These are phyloP conservation scores for Elasticomyces elasticus DNA, from an alignment of 495 filamentous ascomycete species.

Conservation along the genomic window DNA sequence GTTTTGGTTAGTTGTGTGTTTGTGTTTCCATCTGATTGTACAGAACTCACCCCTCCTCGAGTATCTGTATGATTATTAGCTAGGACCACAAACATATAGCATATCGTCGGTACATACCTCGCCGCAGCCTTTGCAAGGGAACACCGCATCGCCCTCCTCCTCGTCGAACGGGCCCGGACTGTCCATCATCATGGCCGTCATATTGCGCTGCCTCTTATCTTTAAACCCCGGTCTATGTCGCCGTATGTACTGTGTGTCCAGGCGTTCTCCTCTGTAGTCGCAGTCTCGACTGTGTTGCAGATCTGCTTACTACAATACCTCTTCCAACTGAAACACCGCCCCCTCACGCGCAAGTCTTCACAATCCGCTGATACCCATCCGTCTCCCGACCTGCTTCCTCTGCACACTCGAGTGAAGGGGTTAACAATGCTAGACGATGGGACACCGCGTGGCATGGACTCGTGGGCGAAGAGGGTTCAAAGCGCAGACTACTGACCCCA, in stretches of 20 bases:
- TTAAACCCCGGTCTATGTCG: neutral
- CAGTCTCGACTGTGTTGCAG: too few species aligned
- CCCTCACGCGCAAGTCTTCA: too few species aligned
- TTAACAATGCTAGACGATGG: too few species aligned
- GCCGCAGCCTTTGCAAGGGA: conserved; percentile 95
- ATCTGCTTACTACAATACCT: too few species aligned
- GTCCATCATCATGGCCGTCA: conserved; percentile 35
- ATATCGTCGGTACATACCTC: conserved; percentile 50
- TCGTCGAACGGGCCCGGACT: conserved; percentile 61
- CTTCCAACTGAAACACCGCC: too few species aligned
- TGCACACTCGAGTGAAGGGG: too few species aligned
- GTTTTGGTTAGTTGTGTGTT: neutral
- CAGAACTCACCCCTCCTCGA: conserved; percentile 61
- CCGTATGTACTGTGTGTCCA: neutral
- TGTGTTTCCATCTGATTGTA: neutral
- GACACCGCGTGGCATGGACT: too few species aligned
- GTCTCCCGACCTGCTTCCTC: too few species aligned
- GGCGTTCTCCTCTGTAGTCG: neutral
- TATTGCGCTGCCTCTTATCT: neutral
- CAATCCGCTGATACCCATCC: too few species aligned
- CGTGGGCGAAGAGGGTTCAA: too few species aligned
- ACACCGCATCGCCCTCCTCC: conserved; percentile 66
- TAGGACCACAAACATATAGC: neutral
- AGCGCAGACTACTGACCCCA: too few species aligned
- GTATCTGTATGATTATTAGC: conserved; percentile 43